Conservation (phyloP, 176 grass and related monocot genomes). For the Carex cristatella region DNA sequence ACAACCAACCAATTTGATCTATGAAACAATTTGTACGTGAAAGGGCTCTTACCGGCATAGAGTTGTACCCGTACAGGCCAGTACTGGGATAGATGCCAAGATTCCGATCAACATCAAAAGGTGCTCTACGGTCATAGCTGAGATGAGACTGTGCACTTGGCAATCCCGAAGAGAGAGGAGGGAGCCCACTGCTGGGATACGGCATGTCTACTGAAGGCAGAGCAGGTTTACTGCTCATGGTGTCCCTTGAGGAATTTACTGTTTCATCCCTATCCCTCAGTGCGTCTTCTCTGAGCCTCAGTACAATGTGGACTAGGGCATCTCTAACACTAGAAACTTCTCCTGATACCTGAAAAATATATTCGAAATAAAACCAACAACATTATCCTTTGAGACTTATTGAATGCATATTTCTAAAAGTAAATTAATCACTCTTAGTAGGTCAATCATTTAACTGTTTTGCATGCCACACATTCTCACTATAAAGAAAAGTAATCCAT, state of each 20-base stretch:
- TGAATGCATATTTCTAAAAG: background rate
- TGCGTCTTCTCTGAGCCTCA: constrained; percentile 89
- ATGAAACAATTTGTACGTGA: background rate
- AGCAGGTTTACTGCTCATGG: constrained; percentile 23
- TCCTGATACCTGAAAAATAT: constrained; percentile 62
- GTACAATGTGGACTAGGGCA: constrained; percentile 81
- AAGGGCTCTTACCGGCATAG: constrained; percentile 49
- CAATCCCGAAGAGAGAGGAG: constrained; percentile 48
- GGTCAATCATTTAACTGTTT: background rate
- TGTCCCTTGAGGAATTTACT: constrained; percentile 58
- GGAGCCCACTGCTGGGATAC: constrained; percentile 39
- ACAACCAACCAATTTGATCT: background rate
- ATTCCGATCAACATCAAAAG: constrained; percentile 46
- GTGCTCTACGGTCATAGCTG: constrained; percentile 53
- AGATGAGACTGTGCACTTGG: constrained; percentile 39
- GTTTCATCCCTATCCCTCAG: constrained; percentile 69
- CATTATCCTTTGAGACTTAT: background rate
- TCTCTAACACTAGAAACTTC: constrained; percentile 77
- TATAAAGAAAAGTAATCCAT: background rate
- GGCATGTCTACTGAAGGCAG: constrained; percentile 44
- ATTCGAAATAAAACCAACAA: background rate
- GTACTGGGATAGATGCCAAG: constrained; percentile 43
- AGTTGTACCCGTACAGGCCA: constrained; percentile 59
- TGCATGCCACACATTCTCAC: background rate
- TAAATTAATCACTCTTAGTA: background rate